These are phyloP conservation scores for Chalara sp. DNA, from an alignment of 2,329 filamentous ascomycete genomes.

Conservation along the genomic window DNA sequence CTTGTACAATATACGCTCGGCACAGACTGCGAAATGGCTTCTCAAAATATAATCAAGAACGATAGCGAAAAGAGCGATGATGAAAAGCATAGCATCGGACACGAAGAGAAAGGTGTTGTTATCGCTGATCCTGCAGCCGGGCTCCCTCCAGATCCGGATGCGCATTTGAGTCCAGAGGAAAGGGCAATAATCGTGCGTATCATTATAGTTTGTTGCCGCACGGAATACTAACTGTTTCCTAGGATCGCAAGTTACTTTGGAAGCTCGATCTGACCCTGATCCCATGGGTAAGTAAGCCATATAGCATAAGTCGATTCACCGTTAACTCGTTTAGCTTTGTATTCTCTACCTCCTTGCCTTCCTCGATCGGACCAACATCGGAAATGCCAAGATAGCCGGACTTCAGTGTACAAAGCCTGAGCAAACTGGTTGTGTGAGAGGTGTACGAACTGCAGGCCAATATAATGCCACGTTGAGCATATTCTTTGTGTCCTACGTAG, in stretches of 20 bases:
- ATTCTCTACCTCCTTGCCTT: constrained; percentile 73
- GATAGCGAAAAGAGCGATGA: background rate
- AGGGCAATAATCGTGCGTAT: constrained; percentile 48
- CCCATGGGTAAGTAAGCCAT: constrained; percentile 40
- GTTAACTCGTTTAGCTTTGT: constrained; percentile 41
- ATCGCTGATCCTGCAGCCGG: background rate
- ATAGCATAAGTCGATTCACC: background rate
- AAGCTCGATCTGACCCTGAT: constrained; percentile 56
- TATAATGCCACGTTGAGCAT: constrained; percentile 75
- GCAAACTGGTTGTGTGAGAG: constrained; percentile 35
- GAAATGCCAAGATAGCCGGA: constrained; percentile 60
- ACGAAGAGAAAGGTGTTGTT: background rate
- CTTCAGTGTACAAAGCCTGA: constrained; percentile 50
- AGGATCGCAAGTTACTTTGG: constrained; percentile 57
- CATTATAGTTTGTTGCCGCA: background rate
- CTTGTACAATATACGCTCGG: too few species aligned
- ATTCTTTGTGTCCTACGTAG: constrained; percentile 64
- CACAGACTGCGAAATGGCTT: too few species aligned
- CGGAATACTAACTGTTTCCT: background rate
- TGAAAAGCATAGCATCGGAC: constrained; percentile 2
- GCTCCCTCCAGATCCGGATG: constrained; percentile 48
- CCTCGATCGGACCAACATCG: constrained; percentile 73
- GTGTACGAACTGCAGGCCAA: constrained; percentile 38
- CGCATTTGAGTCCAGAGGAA: constrained; percentile 57
- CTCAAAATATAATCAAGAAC: too few species aligned